Evolutionary conservation across 495 filamentous ascomycete genomes (phyloP), one percentile per base, ranked within the genome.

Genomic region (Neohortaea acidophila): DNA sequence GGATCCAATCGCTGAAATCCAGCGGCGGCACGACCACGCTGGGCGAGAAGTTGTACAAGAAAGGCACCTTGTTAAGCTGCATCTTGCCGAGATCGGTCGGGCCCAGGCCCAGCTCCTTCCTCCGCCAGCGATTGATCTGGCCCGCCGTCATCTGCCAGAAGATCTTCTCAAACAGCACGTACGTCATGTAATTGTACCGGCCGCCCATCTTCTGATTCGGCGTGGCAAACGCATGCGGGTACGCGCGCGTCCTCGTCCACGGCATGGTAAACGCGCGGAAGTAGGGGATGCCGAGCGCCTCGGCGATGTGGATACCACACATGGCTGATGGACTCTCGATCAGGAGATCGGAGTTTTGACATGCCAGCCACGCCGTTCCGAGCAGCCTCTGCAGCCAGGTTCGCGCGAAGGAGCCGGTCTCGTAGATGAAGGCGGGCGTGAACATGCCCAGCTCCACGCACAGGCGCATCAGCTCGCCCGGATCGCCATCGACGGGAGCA

Each of bases 181-280:
- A 97, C 0, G 84, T 89, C 36, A 93, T 74, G 49, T 84, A 84
- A 51, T 97, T 97, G 66, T 91, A 97, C 0, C 73, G 75, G 21
- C 89, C 89, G 33, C 89, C 89, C 77, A 92, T 82, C 58, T 89
- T 92, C 48, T 81, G 75, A 36, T 86, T 81, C 9, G 84, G 84
- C 24, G 93, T 84, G n/a, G 84, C 79, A 61, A 97, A 97, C 4
- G 89, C 91, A 62, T 97, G 89, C 10, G 89, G 89, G 51, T 97
- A 97, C 2, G 91, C 83, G 35, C 91, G 67, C 17, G 89, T 97
- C 30, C 86, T 75, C 0, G 91, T 87, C 89, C 89, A 97, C 11
- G 89, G 91, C 89, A 97, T 97, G 13, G 87, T 89, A 58, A 97
- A 97, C 0, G 85, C 91, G 43, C 89, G 75, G 67, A 96, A 96